A percentile compares a stretch with the other conserved stretches of the same genome.
phyloP scores from a whole-genome alignment of 176 grass and related monocot genomes.

The Dendrocalamus sinicus region DNA sequence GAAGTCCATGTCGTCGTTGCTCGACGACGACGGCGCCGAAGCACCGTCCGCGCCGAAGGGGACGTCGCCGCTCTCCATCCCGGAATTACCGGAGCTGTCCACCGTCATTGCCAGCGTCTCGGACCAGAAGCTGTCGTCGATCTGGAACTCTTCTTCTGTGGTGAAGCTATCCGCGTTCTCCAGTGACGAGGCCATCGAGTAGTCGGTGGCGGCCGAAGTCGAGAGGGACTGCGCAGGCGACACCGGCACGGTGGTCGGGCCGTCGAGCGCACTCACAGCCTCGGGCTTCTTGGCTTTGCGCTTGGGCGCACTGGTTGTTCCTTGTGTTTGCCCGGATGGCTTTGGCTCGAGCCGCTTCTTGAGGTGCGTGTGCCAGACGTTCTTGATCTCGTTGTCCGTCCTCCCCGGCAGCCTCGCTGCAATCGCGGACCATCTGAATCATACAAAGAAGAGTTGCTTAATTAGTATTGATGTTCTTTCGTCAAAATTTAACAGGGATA shows the following conservation, averaged over 20 bases:
- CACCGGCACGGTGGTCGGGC: constrained; percentile 17
- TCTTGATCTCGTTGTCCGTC: constrained; percentile 97
- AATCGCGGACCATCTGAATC: constrained; percentile 73
- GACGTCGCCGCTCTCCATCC: constrained; percentile 7
- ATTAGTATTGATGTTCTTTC: constrained; percentile 21
- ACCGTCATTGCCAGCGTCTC: constrained; percentile 61
- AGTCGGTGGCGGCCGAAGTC: constrained; percentile 34
- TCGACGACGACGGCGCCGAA: constrained; percentile 17
- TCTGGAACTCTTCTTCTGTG: constrained; percentile 54
- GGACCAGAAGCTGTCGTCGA: constrained; percentile 80
- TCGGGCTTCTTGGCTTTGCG: constrained; percentile 36
- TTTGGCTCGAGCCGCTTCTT: constrained; percentile 63
- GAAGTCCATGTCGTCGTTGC: constrained; percentile 71
- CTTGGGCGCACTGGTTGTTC: constrained; percentile 27
- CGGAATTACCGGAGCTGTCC: constrained; percentile 8
- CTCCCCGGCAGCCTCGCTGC: constrained; percentile 79
- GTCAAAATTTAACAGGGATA: background rate
- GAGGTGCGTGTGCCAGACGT: constrained; percentile 84
- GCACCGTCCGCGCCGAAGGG: background rate
- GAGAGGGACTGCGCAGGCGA: constrained; percentile 52
- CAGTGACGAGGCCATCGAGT: constrained; percentile 39
- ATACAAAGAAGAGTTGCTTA: background rate
- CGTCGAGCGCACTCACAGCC: background rate
- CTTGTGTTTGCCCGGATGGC: background rate
- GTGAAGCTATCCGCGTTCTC: constrained; percentile 59